These are phyloP conservation scores for Diutina sp. DNA, from an alignment of 1,139 yeast genomes.

Conservation along the genomic window DNA sequence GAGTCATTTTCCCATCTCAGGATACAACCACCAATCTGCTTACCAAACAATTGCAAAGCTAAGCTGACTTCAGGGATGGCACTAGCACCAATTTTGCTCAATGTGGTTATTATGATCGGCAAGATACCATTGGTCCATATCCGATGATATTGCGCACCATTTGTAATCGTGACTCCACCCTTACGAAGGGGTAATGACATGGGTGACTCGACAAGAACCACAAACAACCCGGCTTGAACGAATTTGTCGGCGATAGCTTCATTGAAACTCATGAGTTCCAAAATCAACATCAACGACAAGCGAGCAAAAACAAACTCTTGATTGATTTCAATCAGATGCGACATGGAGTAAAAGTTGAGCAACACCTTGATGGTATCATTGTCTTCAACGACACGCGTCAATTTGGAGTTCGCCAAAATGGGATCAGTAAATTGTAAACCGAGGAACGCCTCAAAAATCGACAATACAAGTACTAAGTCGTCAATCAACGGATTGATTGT, in stretches of 20 bases:
- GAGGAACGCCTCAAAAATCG: constrained; percentile 12
- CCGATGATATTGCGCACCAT: constrained; percentile 45
- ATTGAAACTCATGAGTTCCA: constrained; percentile 47
- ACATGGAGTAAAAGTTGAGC: constrained; percentile 52
- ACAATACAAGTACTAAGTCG: constrained; percentile 51
- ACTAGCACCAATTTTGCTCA: constrained; percentile 44
- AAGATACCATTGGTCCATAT: constrained; percentile 78
- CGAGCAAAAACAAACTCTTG: constrained; percentile 66
- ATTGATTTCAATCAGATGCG: constrained; percentile 48
- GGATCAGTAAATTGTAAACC: constrained; percentile 34
- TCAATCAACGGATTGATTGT: constrained; percentile 35
- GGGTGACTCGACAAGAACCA: constrained; percentile 63
- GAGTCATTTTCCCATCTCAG: constrained; percentile 60
- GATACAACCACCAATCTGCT: constrained; percentile 53
- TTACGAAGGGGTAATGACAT: constrained; percentile 53
- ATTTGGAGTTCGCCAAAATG: constrained; percentile 31
- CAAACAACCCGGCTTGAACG: constrained; percentile 52
- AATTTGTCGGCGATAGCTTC: constrained; percentile 56
- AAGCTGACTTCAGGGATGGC: constrained; percentile 53
- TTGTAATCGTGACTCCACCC: constrained; percentile 43
- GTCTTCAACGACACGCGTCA: constrained; percentile 26
- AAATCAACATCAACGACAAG: constrained; percentile 52
- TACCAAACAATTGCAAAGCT: constrained; percentile 50
- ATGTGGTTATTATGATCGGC: constrained; percentile 48
- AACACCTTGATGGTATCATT: constrained; percentile 53